Evolutionary conservation across 345 rosid species (phyloP), one percentile per base, ranked within the genome.

Genomic region (Eutrema japonicum): DNA sequence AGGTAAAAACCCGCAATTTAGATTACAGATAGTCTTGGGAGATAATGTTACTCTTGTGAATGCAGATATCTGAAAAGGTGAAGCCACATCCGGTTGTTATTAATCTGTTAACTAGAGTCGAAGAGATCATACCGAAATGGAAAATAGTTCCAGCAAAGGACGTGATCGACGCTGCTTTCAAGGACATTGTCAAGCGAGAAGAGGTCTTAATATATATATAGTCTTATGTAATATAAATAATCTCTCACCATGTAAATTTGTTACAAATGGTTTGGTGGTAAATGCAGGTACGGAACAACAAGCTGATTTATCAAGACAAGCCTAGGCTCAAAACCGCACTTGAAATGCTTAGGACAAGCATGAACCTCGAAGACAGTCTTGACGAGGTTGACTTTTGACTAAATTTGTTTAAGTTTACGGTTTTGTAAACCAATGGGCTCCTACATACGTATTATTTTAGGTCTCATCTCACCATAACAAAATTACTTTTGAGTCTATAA

Each of bases 71-170:
- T 9, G 97, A 96, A 89, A 90, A 89, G 70, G 79, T 96, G 87
- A 96, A 92, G 87, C 99, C 99, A 50, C 98, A 90, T 47, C 96
- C 90, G 0, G 68, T 89, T 47, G 94, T 96, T 18, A 84, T 96
- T 30, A 92, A 76, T 58, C 66, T 96, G 36, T 61, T 96, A 79
- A 92, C 99, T 0, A 84, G 74, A 79, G 85, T 92, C 66, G 99
- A 86, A 81, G 90, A 88, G 68, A 77, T 89, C 52, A 92, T 96
- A 74, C 99, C 99, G 4, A 96, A 88, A 77, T 96, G 98, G 96
- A 96, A 96, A 86, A 96, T 96, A 5, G 98, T 96, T 61, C 99
- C 99, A 7, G 78, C 98, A 4, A 92, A 85, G 78, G 89, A 96
- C 70, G 92, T 96, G 10, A 92, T 96, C 62, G 77, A 92, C 18